Percentiles rank a stretch among this genome's conserved stretches.
These are phyloP conservation scores for Cornus controversa DNA, from an alignment of 148 eudicot species.

Conservation along the genomic window DNA sequence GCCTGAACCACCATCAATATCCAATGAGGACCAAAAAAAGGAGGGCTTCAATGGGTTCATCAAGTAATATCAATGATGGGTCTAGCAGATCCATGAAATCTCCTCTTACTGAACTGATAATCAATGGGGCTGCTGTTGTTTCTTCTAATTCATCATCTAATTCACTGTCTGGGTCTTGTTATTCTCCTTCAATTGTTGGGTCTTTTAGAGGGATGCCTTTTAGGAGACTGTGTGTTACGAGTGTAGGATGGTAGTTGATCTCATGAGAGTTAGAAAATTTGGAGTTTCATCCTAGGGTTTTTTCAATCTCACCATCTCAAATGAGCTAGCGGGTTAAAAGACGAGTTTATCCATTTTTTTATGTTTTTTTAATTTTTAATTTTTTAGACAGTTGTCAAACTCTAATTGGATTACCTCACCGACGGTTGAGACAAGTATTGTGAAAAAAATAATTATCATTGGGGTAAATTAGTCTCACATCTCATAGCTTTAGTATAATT, in stretches of 20 bases:
- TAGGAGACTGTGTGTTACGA: conserved; percentile 81
- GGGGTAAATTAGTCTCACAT: too few species aligned
- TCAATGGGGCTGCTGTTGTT: conserved; percentile 15
- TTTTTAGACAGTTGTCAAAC: too few species aligned
- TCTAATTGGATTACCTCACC: too few species aligned
- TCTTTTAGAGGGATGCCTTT: conserved; percentile 68
- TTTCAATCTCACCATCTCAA: too few species aligned
- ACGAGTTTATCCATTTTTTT: too few species aligned
- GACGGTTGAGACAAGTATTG: too few species aligned
- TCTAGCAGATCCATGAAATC: conserved; percentile 43
- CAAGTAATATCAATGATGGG: conserved; percentile 15
- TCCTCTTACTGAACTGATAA: conserved; percentile 18
- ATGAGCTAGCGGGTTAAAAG: too few species aligned
- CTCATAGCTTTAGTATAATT: too few species aligned
- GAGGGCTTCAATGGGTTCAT: conserved; percentile 25
- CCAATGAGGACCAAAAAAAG: conserved; percentile 41
- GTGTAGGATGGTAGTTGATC: conserved; percentile 87
- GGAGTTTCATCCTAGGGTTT: too few species aligned
- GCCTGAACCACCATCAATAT: conserved; percentile 41
- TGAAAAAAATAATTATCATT: too few species aligned
- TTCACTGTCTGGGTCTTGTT: conserved; percentile 13
- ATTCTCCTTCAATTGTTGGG: conserved; percentile 16
- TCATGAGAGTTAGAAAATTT: too few species aligned
- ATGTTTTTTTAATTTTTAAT: too few species aligned
- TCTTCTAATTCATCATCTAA: conserved; percentile 19